Evolutionary conservation across 2,329 filamentous ascomycete genomes (phyloP).

Genomic region (Xylariaceae sp.): DNA sequence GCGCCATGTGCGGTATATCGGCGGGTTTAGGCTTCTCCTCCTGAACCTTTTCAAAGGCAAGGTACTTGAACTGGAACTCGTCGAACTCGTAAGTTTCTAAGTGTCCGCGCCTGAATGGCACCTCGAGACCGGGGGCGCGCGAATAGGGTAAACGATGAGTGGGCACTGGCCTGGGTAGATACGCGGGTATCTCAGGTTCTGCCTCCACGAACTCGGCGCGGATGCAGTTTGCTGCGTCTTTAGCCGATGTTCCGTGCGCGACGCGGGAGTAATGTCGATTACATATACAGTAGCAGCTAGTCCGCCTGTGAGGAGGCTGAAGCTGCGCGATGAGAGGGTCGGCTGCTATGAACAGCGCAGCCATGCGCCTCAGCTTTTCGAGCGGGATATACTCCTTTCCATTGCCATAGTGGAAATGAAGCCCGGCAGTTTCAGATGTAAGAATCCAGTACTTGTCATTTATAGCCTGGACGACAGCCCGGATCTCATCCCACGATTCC

Average conservation of each 20-base stretch:
- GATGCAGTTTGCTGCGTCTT: background rate
- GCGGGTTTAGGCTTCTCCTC: background rate
- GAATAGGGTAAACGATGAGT: background rate
- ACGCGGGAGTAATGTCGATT: constrained; percentile 22
- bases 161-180: background rate
- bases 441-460: constrained; percentile 17
- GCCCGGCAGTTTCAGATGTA: constrained; percentile 3
- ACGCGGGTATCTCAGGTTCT: background rate
- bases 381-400: constrained; percentile 21
- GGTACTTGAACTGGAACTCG: background rate
- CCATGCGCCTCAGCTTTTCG: constrained; percentile 17
- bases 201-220: background rate
- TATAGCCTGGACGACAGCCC: constrained; percentile 13
- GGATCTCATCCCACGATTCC: constrained; percentile 22
- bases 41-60: background rate
- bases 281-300: constrained; percentile 5
- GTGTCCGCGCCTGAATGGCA: constrained; percentile 16
- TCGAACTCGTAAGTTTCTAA: constrained; percentile 17
- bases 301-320: constrained; percentile 17
- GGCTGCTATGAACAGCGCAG: constrained; percentile 20
- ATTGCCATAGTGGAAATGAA: constrained; percentile 26
- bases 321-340: constrained; percentile 26
- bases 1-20: constrained; percentile 2
- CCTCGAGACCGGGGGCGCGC: background rate
- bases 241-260: constrained; percentile 10